Base-by-base conservation (phyloP, 306 rosid genomes). In the Nissolia schottii region DNA sequence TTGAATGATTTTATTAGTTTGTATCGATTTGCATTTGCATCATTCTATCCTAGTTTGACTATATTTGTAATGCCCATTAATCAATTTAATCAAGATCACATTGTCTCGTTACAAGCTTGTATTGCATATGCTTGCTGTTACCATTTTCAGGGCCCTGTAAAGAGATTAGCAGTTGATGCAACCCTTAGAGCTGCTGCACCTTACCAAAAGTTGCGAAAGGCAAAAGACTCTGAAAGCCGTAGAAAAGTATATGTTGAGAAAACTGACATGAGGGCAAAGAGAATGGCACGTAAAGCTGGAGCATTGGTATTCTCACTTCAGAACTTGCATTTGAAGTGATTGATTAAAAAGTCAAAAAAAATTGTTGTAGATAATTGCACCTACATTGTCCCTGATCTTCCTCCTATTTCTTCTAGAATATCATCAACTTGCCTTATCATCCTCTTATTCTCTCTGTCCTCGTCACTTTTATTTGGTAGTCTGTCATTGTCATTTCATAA, bases 231-330 rank as follows among this genome's bases (percentile, higher is more conserved):
- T 29, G 88, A 80, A 74, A 89, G 43, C n/a, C 72, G 41, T 60
- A 83, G 94, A 84, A 93, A 93, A 85, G 98, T 93, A 83, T 93
- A 58, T 80, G 94, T 93, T 55, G 98, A 93, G 82, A 91, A 91
- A 86, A 77, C 85, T 79, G 98, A 93, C 73, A 93, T 93, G 94
- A 85, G 98, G 76, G 97, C 97, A 24, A 93, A 93, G 87, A 89
- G 98, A 87, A 91, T 91, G 97, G 98, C 98, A 63, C 87, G 97
- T 56, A 93, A 93, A 80, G 98, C 97, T 65, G 98, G 98, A 82
- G 97, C 98, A 70, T 81, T 93, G 97, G 98, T 93, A 87, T 62
- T 81, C 78, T 73, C 45, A 70, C 45, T 48, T 72, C 34, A 70
- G 40, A 53, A 61, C 77, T 54, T 74, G 45, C 34, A 31, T 12